phyloP scores from a whole-genome alignment of 2,329 filamentous ascomycete species.

The Dendrostoma leiphaemia region DNA sequence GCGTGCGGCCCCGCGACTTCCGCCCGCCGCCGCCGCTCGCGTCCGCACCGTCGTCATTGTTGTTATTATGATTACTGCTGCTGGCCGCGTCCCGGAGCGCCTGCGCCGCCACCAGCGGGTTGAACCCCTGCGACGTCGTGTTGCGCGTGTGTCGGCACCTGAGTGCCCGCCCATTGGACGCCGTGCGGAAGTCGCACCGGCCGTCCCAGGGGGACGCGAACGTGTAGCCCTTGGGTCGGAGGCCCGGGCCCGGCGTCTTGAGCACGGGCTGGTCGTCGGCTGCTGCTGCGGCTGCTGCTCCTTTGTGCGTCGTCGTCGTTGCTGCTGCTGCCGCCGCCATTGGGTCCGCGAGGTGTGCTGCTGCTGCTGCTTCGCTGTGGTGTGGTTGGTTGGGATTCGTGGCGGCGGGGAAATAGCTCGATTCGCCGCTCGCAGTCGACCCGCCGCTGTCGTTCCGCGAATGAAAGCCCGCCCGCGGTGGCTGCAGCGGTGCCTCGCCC shows the following conservation, averaged over 20 bases:
- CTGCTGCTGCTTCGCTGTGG: too few species aligned
- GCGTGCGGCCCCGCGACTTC: not conserved
- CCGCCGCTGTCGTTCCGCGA: slow-evolving; percentile 24
- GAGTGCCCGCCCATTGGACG: slow-evolving; percentile 70
- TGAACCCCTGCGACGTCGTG: slow-evolving; percentile 37
- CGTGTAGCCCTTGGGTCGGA: slow-evolving; percentile 64
- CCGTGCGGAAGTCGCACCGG: slow-evolving; percentile 80
- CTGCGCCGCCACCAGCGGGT: slow-evolving; percentile 41
- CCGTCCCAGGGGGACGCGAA: slow-evolving; percentile 88
- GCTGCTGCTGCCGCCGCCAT: too few species aligned
- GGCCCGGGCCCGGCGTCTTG: slow-evolving; percentile 43
- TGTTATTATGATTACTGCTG: slow-evolving; percentile 24
- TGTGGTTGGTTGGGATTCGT: not conserved
- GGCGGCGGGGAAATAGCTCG: slow-evolving; percentile 12
- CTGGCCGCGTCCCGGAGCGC: slow-evolving; percentile 23
- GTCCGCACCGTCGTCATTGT: slow-evolving; percentile 24
- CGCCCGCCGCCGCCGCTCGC: slow-evolving; percentile 31
- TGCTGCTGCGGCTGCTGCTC: not conserved
- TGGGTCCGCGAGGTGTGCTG: too few species aligned
- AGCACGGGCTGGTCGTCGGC: slow-evolving; percentile 27
- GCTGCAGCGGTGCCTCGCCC: slow-evolving; percentile 21
- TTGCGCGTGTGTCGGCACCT: slow-evolving; percentile 72
- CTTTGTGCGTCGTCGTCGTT: not conserved
- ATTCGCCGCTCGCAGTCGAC: slow-evolving; percentile 3
- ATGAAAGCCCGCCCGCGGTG: slow-evolving; percentile 22